Base-by-base conservation (phyloP, 169 alveolate genomes). In the Plasmodium falciparum region DNA sequence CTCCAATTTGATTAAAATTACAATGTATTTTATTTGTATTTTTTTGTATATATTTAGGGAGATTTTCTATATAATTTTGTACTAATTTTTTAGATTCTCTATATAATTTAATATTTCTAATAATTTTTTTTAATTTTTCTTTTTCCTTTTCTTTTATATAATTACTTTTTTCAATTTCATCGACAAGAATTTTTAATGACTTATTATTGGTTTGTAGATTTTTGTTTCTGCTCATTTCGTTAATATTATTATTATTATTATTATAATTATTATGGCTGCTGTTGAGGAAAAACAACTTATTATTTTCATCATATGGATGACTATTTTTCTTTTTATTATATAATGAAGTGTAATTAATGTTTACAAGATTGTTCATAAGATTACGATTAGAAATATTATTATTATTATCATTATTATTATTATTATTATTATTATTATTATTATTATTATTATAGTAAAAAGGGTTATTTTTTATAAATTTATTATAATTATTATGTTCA, bases 1-100 rank as follows among this genome's bases (percentile, higher is more conserved):
- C 90, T 29, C 92, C 91, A 29, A 94, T 75, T 56, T 93, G 96
- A 85, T 92, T 93, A 56, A 88, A 73, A 62, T 74, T 88, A 29
- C 93, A 88, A 45, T 88, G 93, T 26, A 88, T 65, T 62, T 70
- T 74, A 2, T 88, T 76, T 13, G 93, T 88, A 26, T 88, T 70
- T 71, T 88, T 88, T 70, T 74, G 89, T 73, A 75, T 88, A 63
- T 73, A 65, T 49, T 74, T 75, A 6, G 93, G 93, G 11, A 88
- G 59, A 56, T 74, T 75, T 45, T 88, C 93, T 33, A 76, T 76
- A 74, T 88, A 88, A 88, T 75, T 76, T 49, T 76, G 89, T 58
- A 75, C 69, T 11, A 76, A 62, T 47, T 88, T 88, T 62, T 75
- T 76, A 2, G 93, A 67, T 39, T 88, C 89, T 29, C 93, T 73